Evolutionary conservation across 331 rosid species (phyloP), one percentile per base, ranked within the genome.

Genomic region (Malus hybrid): DNA sequence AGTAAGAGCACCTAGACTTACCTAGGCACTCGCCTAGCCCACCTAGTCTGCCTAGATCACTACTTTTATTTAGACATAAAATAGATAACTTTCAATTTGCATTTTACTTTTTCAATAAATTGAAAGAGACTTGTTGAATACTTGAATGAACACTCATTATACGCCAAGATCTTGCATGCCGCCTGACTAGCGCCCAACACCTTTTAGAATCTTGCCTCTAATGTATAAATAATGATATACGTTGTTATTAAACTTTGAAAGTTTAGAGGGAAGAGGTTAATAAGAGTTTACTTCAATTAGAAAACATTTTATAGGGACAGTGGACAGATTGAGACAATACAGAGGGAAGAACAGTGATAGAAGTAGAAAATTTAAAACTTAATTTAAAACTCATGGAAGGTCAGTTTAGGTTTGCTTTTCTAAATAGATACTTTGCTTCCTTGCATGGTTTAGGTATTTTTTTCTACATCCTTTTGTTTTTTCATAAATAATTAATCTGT

Each of bases 81-180:
- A 28, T 28, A 28, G 3, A 28, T 28, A 28, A 28, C 3, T 28
- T 28, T 28, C 29, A 28, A 3, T 28, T 28, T 28, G 29, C 29
- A 28, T 28, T 28, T 28, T 28, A 28, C 3, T 28, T 28, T 28
- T 28, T 28, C 29, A 28, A 28, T 28, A 28, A 28, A 28, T 28
- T 28, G 29, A 28, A 28, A 28, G 29, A 28, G 29, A 28, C 29
- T 28, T 28, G 3, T 28, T 28, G 29, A 36, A 3, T 8, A 36
- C 1, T 8, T 36, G 11, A 7, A 36, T 36, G 44, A 36, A 7
- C 11, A 36, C 11, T 36, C 44, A 36, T 8, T 36, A 36, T 36
- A 36, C 4, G 3, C 11, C 0, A 36, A 7, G 44, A 1, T 2
- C 11, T 0, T 36, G 1, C 1, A 0, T 36, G 44, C 3, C 11